A percentile compares a stretch with the other conserved stretches of the same genome.
These are phyloP conservation scores for Saccharomycopsis fermentans DNA, from an alignment of 805 yeast species.

Conservation along the genomic window DNA sequence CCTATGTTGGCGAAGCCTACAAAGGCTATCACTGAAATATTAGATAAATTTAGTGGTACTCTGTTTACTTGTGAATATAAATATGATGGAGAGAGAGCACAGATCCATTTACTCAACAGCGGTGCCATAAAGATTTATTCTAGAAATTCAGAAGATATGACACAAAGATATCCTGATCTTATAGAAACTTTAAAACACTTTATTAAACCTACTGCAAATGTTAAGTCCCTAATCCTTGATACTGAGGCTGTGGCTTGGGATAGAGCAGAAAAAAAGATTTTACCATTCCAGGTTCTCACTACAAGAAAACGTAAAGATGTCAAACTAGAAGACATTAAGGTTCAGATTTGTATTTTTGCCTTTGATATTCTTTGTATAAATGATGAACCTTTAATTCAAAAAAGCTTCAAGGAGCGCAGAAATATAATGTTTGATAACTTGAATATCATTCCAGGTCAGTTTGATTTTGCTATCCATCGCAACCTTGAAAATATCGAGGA, in stretches of 20 bases:
- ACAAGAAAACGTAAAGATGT: slow-evolving; percentile 94
- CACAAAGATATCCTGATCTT: slow-evolving; percentile 89
- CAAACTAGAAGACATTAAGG: slow-evolving; percentile 75
- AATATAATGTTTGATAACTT: slow-evolving; percentile 46
- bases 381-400: slow-evolving; percentile 58
- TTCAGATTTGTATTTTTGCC: slow-evolving; percentile 84
- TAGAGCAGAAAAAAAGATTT: slow-evolving; percentile 57
- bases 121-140: slow-evolving; percentile 75
- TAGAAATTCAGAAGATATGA: slow-evolving; percentile 95
- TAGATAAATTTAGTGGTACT: slow-evolving; percentile 78
- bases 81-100: slow-evolving; percentile 97
- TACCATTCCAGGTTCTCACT: slow-evolving; percentile 88
- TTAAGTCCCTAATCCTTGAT: slow-evolving; percentile 66
- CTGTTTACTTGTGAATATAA: slow-evolving; percentile 93
- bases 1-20: slow-evolving; percentile 99
- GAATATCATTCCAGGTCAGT: slow-evolving; percentile 58
- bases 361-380: slow-evolving; percentile 77
- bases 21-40: slow-evolving; percentile 81
- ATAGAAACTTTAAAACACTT: slow-evolving; percentile 57
- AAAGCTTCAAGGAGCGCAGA: slow-evolving; percentile 64
- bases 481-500: slow-evolving; percentile 63
- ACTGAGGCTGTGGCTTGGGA: slow-evolving; percentile 99
- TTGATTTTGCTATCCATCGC: slow-evolving; percentile 67
- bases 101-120: slow-evolving; percentile 62
- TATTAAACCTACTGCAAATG: slow-evolving; percentile 28